Evolutionary conservation across 202 grass and related monocot genomes (phyloP).

Genomic region (Hordeum pubiflorum): DNA sequence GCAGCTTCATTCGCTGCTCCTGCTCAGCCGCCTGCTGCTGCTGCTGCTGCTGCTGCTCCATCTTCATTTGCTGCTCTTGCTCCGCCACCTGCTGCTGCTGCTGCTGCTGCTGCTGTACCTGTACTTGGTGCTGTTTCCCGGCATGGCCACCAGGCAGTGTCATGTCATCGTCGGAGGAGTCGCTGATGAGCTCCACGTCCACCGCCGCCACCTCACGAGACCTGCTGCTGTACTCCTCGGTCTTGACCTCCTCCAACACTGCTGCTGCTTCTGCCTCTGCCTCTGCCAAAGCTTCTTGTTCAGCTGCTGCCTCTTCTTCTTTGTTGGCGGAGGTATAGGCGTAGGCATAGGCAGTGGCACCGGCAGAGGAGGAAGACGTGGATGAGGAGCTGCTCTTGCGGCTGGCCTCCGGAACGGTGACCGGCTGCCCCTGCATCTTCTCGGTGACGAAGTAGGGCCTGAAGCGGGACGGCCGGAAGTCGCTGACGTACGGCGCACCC

Average conservation of each 20-base stretch:
- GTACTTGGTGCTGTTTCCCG: not conserved
- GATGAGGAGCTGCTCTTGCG: constrained; percentile 17
- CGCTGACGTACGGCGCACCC: constrained; percentile 20
- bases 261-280: not conserved
- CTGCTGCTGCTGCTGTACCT: not conserved
- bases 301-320: not conserved
- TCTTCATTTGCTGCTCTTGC: no score
- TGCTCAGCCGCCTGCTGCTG: no score
- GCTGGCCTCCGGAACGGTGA: not conserved
- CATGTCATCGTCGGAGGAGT: constrained; percentile 46
- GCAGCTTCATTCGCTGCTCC: no score
- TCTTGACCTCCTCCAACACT: not conserved
- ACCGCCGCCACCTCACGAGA: not conserved
- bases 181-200: constrained; percentile 51
- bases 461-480: constrained; percentile 38
- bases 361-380: not conserved
- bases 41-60: not conserved
- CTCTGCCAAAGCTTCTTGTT: not conserved
- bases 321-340: not conserved
- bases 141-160: not conserved
- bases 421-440: constrained; percentile 13
- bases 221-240: not conserved
- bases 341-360: not conserved
- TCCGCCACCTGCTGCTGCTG: not conserved
- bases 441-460: constrained; percentile 61